Base-by-base conservation (phyloP, 768 basidiomycete species). In the Podaxis mareebaensis region DNA sequence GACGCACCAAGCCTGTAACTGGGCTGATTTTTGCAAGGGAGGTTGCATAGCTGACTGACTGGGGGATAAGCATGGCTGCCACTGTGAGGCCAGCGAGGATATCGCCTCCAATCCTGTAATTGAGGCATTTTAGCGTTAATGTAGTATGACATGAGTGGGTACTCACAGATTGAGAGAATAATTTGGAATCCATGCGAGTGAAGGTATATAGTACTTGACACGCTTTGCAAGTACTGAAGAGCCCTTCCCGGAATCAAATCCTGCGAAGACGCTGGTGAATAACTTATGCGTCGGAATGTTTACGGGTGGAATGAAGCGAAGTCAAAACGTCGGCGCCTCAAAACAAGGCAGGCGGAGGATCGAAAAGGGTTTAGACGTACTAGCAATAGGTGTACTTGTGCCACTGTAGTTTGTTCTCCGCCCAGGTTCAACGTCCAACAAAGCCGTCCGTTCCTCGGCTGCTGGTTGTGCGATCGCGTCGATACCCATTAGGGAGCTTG, bases 31-130 rank as follows among this genome's bases (percentile, higher is more conserved):
- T 87, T 17, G 95, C 94, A 11, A 98, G 78, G 0, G 93, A 91
- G 3, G 91, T 87, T 7, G 93, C 96, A 70, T 98, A 97, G 73
- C 92, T 93, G 72, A 97, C 91, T 1, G 93, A 92, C 73, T 93
- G 89, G 5, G 92, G 91, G 70, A 93, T 90, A 49, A 93, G 80
- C 83, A 93, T 90, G 56, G 86, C 88, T 20, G 91, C 90, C 8
- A 97, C 87, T 0, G 95, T 95, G 30, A 95, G 70, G 17, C 95
- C 96, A 28, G 92, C 93, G 0, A 94, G 78, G n/a, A 93, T 68
- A 73, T 96, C 93, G 28, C 75, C 81, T 40, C 74, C 74, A 42
- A 80, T 70, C 48, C 79, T 79, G 64, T 12, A 44, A 24, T 28
- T 6, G 54, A 49, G 39, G 60, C 28, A 63, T 49, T 12, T 28